Base-by-base conservation (phyloP, 257 asterid species). In the Solanum chmielewskii region DNA sequence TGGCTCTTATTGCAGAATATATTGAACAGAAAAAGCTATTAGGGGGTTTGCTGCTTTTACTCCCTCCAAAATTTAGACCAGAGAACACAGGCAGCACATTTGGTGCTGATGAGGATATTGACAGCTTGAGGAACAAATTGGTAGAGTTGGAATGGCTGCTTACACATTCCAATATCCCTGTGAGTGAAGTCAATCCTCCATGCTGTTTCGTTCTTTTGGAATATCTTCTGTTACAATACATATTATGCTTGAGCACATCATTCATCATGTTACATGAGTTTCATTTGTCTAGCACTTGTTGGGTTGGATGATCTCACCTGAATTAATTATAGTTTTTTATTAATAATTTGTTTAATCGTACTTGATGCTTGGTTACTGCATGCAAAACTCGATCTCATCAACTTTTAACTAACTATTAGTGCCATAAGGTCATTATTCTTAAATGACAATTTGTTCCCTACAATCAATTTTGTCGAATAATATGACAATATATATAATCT, bases 41-140 rank as follows among this genome's bases (percentile, higher is more conserved):
- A 83, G 99, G 99, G 41, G 98, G 98, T 87, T 86, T 96, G 87
- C 92, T 96, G 89, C 92, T 96, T 87, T 90, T 96, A 88, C 97
- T 95, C 75, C 99, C 98, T 87, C 94, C 92, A 21, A 88, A 92
- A 69, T 92, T 94, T 87, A 92, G 91, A 88, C 96, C 98, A 83
- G 89, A 92, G 86, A 86, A 89, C 86, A 44, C 71, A 16, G 95
- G 90, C 85, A 84, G 83, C 39, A 88, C 45, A 78, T 93, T 66
- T 90, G 94, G 88, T 86, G 89, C 91, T 83, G 94, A 88, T 87
- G 60, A 69, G 42, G 90, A 31, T 80, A 47, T 80, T 80, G 64
- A 82, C 87, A 84, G 59, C 31, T 42, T 88, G 80, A 92, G 90
- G 90, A 92, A 91, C 68, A 89, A 82, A 45, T 89, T 96, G 85